Base-by-base conservation (phyloP, 495 filamentous ascomycete genomes). In the Penicillium herquei region DNA sequence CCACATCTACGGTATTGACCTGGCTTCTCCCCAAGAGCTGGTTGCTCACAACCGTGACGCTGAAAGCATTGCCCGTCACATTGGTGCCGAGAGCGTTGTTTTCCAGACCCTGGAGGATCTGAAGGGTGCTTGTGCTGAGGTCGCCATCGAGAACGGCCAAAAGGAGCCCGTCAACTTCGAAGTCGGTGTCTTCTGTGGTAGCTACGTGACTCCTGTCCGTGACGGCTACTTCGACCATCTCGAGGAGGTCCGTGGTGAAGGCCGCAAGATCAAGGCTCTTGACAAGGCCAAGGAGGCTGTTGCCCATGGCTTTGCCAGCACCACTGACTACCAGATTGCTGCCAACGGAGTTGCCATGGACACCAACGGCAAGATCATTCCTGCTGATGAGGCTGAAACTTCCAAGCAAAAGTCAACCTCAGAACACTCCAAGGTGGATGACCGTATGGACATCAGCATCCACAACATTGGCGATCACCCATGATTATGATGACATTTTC, bases 181-280 rank as follows among this genome's bases (percentile, higher is more conserved):
- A 70, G 86, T 96, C n/a, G 93, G 94, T 56, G 92, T 98, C 13
- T 98, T 98, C 79, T 95, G 89, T 58, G 94, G 95, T 18, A 83
- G 83, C 64, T 97, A 98, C 70, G 77, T 91, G 45, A 99, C 94
- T 1, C 86, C 86, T 0, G 90, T 98, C 4, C 79, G 84, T 1
- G 78, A 85, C n/a, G 85, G 80, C 26, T 97, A 98, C 73, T 95
- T 98, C 63, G 83, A 89, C 48, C 91, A 93, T 63, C 79, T 96
- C 6, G 91, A 95, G 70, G 67, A 78, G 42, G 67, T 92, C 11
- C 79, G 91, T 42, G 88, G 91, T 32, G 84, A 92, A 73, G 86
- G 81, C 55, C 78, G 79, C 59, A 91, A 88, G 74, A 64, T 84
- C 64, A 91, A 91, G 67, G 82, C 86, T 11, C 64, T 89, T 46